Evolutionary conservation across 768 basidiomycete genomes (phyloP), one percentile per base, ranked within the genome.

Genomic region (Auriscalpium microsporum): DNA sequence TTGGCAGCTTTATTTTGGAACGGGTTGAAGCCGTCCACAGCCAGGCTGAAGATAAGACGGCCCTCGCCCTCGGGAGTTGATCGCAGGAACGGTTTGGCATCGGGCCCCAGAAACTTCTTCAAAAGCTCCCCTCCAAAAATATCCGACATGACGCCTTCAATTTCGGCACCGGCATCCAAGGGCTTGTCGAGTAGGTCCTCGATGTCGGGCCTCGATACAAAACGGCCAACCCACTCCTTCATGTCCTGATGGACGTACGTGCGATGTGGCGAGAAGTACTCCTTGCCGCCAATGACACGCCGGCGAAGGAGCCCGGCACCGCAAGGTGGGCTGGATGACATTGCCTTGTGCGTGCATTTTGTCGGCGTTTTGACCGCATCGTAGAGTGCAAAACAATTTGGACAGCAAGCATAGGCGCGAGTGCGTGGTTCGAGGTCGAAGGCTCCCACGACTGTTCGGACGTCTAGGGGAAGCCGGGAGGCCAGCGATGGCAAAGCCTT

Each of bases 1-100:
- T 50, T 50, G 21, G 54, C 54, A 14, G 46, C 33, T 23, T 52
- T 45, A 13, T 10, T 53, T 19, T 35, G 16, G 37, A 51, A 51
- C n/a, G 50, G 50, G 28, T 51, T 51, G 50, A 51, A 51, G 14
- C 50, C 50, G 21, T 51, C 50, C 8, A 51, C 53, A 45, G 54
- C 58, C 16, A 73, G 60, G 46, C 62, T 62, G 54, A 72, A 71
- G 3, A 63, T 58, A 28, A 67, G 63, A 2, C 66, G 66, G 19
- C 16, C 21, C 11, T 51, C 50, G 13, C 10, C 14, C 14, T 10
- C 35, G 17, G 17, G 35, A 10, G 36, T 9, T 21, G 21, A 21
- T 10, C 8, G 35, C 4, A 51, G 21, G 21, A 51, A 51, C 37
- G 50, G 36, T 23, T 40, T 37, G 9, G 35, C 50, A 23, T 51